A percentile compares a stretch with the other conserved stretches of the same genome.
phyloP scores from a whole-genome alignment of 352 stramenopile genomes.

The Pythium scleroteichum region DNA sequence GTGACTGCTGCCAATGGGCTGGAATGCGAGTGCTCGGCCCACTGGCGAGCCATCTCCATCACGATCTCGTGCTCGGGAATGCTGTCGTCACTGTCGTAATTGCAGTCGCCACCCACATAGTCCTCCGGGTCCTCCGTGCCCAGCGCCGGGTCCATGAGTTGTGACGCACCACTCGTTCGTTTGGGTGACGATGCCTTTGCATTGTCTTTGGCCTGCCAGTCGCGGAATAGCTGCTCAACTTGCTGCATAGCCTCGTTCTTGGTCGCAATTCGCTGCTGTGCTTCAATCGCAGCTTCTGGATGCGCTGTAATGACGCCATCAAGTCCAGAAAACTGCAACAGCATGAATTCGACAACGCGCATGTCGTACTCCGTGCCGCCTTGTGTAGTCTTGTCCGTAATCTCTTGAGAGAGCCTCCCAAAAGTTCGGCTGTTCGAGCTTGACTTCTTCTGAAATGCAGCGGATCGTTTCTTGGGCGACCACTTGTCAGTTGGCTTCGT shows the following conservation, averaged over 20 bases:
- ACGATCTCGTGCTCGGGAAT: constrained; percentile 25
- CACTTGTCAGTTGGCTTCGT: neutral
- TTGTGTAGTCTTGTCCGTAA: constrained; percentile 5
- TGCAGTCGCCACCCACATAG: constrained; percentile 22
- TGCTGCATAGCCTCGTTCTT: constrained; percentile 35
- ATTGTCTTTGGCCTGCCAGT: constrained; percentile 35
- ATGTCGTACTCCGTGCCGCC: constrained; percentile 20
- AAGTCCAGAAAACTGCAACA: constrained; percentile 38
- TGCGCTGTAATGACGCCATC: constrained; percentile 34
- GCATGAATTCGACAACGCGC: constrained; percentile 35
- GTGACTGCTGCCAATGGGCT: neutral
- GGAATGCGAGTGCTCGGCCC: constrained; percentile 23
- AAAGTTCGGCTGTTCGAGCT: neutral
- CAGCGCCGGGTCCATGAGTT: neutral
- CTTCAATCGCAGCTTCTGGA: constrained; percentile 31
- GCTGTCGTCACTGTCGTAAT: constrained; percentile 25
- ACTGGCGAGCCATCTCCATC: constrained; percentile 32
- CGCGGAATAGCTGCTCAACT: constrained; percentile 38
- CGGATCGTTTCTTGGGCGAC: neutral
- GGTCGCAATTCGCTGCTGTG: constrained; percentile 24
- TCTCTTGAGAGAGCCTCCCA: constrained; percentile 12
- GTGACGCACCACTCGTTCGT: neutral
- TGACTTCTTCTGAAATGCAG: neutral
- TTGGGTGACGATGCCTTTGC: constrained; percentile 13
- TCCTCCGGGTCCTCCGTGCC: constrained; percentile 29